Evolutionary conservation across 2,329 filamentous ascomycete genomes (phyloP), one percentile per base, ranked within the genome.

Genomic region (Cladophialophora bantiana): DNA sequence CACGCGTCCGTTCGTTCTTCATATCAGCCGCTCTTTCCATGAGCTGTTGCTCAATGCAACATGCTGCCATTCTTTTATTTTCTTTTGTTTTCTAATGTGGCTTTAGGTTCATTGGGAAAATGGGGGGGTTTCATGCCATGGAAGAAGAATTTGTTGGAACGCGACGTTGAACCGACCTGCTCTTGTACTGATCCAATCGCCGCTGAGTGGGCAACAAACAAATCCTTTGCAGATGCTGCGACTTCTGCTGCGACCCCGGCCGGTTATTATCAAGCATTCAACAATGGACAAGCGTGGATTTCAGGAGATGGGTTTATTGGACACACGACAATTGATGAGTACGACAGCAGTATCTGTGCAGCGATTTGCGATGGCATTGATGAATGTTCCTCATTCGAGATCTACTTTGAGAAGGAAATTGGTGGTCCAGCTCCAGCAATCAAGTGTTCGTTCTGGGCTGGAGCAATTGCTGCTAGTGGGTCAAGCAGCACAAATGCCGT

Each of bases 41-140:
- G 68, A 69, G 69, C 67, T 65, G 59, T 69, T 67, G 69, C 65
- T 35, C 52, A 36, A 38, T 63, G 62, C 69, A 71, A 69, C 56
- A 71, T 71, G 69, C 69, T 67, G 69, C 62, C 69, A 66, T 60
- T 71, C 69, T 31, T 69, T 71, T 64, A 58, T 60, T 56, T 71
- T 36, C 50, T 71, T 52, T 56, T 66, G 20, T 65, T 69, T 34
- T 62, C 64, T 67, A 59, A 67, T 71, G 55, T 66, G 20, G 65
- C 59, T 10, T 63, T 64, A 34, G 67, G 64, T 57, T 62, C 67
- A 34, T 64, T 65, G 38, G 66, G 58, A 35, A 34, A 53, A 59
- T 59, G 60, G 48, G 57, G 61, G 15, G 57, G 56, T 18, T 61
- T 54, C 54, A 12, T 59, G 53, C 58, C 62, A 13, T 53, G 40